Base-by-base conservation (phyloP, 2,329 filamentous ascomycete species). In the Aspergillus brunneoviolaceus region DNA sequence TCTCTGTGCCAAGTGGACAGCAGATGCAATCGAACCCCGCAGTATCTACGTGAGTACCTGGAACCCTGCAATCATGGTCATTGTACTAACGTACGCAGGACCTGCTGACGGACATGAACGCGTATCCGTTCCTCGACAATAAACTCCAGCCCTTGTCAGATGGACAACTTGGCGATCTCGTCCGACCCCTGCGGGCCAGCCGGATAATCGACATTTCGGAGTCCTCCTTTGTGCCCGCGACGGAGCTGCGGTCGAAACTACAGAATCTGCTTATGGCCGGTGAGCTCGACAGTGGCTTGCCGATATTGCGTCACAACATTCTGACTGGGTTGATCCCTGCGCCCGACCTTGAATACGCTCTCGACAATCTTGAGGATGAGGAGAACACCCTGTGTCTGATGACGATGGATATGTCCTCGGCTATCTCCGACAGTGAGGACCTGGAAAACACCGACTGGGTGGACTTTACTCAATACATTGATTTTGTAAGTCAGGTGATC, bases 1-100 rank as follows among this genome's bases (percentile, higher is more conserved):
- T 35, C 82, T 98, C 4, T 92, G 96, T 29, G 88, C 94, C n/a
- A 99, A 99, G 78, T 99, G 95, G 95, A 96, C 92, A 0, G 93
- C 95, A 0, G 95, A 98, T 76, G 93, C 92, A 3, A 86, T 99
- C 55, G 95, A 99, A 75, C 95, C 94, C 16, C 84, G 92, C 56
- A 96, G 92, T 74, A 97, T 99, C 63, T 98, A 97, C 73, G 87
- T 89, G 77, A 78, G 86, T 78, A 1, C 5, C 11, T 5, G 33
- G n/a, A n/a, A 33, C 5, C n/a, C 7, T 51, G 7, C 23, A 23
- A 47, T 19, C 21, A n/a, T 9, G 19, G 3, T 39, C 12, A 25
- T 21, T 12, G 57, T 56, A 57, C 67, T 73, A 55, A 75, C 55
- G 14, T 7, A 39, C 33, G 6, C 68, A 90, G 86, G 95, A 98